Base-by-base conservation (phyloP, 1,284 basidiomycete species). In the Malassezia brasiliensis region DNA sequence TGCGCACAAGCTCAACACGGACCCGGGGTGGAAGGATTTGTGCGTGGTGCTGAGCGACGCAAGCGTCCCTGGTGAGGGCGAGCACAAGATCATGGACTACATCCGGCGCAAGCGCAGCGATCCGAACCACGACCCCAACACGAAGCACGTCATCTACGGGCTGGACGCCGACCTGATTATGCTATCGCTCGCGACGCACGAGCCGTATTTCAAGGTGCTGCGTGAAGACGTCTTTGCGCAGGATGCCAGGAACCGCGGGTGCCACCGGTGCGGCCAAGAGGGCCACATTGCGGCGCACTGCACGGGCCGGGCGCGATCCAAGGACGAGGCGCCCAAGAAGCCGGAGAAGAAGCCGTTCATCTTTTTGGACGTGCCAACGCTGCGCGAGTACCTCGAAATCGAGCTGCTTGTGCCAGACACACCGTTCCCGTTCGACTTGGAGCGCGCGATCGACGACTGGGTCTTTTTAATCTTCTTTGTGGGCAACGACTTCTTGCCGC, bases 71-170 rank as follows among this genome's bases (percentile, higher is more conserved):
- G 93, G 93, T 63, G 94, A 99, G 77, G 94, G 94, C 72, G 94
- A 99, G 76, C 94, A 99, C 78, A 99, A 99, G 79, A 96, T 99
- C 65, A 96, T 99, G 89, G 94, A 98, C 73, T 96, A 84, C 76
- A 94, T 99, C 63, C 81, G 94, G 56, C 82, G 91, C 46, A 90
- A 96, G 70, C 82, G 94, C 47, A 81, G 82, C 45, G 87, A 94
- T 70, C 82, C 83, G 32, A 85, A 85, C 11, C 86, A 96, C 78
- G 86, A 98, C 76, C 85, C 94, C 30, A 98, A 99, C 74, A 96
- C 90, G 3, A 81, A 81, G 41, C 94, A 99, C 75, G 91, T 96
- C 61, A 96, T 99, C 64, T 98, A 98, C 78, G 94, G 94, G 65
- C 79, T 98, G 49, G 94, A 99, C 77, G 94, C 94, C 59, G 94